Evolutionary conservation across 2,329 filamentous ascomycete species (phyloP).

Genomic region (Akanthomyces muscarius): DNA sequence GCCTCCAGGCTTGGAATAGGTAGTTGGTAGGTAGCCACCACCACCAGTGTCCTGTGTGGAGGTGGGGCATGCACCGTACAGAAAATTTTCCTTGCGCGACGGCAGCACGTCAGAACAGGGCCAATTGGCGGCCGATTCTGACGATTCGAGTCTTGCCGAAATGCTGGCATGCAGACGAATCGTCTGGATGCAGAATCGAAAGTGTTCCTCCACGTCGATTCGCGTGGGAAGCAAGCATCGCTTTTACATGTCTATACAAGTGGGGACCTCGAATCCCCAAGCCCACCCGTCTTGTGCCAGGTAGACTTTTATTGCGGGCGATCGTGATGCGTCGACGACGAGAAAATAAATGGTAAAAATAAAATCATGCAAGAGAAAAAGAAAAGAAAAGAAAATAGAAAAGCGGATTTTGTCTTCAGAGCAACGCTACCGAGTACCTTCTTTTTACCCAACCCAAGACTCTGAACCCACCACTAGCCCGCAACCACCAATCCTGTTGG

Average conservation of each 20-base stretch:
- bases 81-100: not conserved
- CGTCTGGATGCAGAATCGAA: not conserved
- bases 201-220: not conserved
- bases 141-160: conserved; percentile 1
- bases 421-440: no score
- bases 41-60: not conserved
- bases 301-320: not conserved
- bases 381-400: not conserved
- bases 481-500: conserved; percentile 2
- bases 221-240: not conserved
- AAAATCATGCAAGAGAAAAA: not conserved
- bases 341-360: not conserved
- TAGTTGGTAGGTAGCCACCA: no score
- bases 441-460: conserved; percentile 13
- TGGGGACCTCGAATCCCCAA: not conserved
- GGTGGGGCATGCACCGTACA: not conserved
- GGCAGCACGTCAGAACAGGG: not conserved
- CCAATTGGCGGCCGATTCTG: not conserved
- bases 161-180: not conserved
- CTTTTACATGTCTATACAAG: not conserved
- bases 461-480: not conserved
- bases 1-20: not conserved
- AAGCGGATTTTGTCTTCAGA: not conserved
- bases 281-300: conserved; percentile 2
- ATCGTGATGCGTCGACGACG: conserved; percentile 6